Evolutionary conservation across 1,284 basidiomycete genomes (phyloP), one percentile per base, ranked within the genome.

Genomic region (Boletellus deceptivus): DNA sequence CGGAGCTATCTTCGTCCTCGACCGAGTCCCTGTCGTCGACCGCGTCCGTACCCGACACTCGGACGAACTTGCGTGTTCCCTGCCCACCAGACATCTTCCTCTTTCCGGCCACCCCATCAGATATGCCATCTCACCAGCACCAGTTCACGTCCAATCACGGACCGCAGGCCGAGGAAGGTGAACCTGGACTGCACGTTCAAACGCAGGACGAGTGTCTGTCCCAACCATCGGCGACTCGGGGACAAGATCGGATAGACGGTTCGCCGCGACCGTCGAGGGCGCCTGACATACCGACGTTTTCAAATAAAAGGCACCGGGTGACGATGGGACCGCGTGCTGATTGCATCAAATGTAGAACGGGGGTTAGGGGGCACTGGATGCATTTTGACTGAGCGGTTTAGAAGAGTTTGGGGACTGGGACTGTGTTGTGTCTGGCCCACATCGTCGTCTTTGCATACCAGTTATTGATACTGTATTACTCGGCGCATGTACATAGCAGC

Each of bases 311-410:
- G 56, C 73, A 72, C 47, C 75, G 78, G 6, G 78, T 89, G 57
- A 82, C 79, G 51, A 88, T 89, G 83, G 86, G 86, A 11, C 86
- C 86, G 1, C 75, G 86, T 7, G 73, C 78, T 4, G 86, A 86
- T 60, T 89, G 87, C 60, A 73, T 85, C 46, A 85, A 86, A 57
- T 89, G 86, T 67, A 72, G 78, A 50, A 63, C 78, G 57, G 82
- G 84, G 3, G 75, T 87, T 4, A 82, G 81, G 60, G 86, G 85
- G 4, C 86, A 89, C 62, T 86, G 78, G 68, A 79, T 82, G 63
- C 86, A 89, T 68, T 77, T 83, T 56, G 77, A 79, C 55, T 83
- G 67, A 31, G 29, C 29, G 29, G 10, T 13, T 31, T 31, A 74
- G 29, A 10, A 8, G 1, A 10, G 5, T 17, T 34, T 31, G n/a